These are phyloP conservation scores for Yamadazyma songkhlaensis DNA, from an alignment of 1,139 yeast species.

Conservation along the genomic window DNA sequence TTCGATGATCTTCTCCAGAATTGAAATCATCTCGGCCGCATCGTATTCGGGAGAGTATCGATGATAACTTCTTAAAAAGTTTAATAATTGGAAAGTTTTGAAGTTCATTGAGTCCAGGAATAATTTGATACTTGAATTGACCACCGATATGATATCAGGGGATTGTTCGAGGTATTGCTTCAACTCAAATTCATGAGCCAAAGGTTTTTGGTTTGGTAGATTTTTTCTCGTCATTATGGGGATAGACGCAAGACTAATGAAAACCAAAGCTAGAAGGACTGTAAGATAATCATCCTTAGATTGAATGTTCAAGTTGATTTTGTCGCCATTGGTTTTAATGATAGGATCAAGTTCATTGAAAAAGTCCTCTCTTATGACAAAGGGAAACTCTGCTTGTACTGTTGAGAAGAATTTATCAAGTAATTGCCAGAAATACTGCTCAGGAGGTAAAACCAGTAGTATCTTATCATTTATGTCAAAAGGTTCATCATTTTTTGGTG, in stretches of 20 bases:
- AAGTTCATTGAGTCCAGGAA: conserved; percentile 16
- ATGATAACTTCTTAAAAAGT: conserved; percentile 5
- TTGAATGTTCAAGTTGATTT: conserved; percentile 13
- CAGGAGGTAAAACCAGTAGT: conserved; percentile 28
- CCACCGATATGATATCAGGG: conserved; percentile 24
- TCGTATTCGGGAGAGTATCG: conserved; percentile 5
- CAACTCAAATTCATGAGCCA: no score
- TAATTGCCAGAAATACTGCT: conserved; percentile 25
- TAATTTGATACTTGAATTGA: conserved; percentile 27
- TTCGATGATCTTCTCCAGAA: conserved; percentile 1
- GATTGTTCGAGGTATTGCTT: conserved; percentile 5
- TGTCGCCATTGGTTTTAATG: conserved; percentile 25
- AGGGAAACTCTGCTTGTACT: conserved; percentile 30
- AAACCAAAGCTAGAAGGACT: conserved; percentile 19
- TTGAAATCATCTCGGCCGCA: conserved; percentile 2
- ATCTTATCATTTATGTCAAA: conserved; percentile 25
- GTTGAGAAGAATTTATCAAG: conserved; percentile 24
- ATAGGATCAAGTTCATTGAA: conserved; percentile 16
- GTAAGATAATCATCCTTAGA: conserved; percentile 21
- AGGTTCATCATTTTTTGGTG: conserved; percentile 4
- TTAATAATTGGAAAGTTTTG: conserved; percentile 6
- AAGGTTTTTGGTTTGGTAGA: conserved; percentile 1
- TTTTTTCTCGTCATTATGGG: conserved; percentile 16
- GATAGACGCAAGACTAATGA: conserved; percentile 21
- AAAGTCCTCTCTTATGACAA: conserved; percentile 28